Conservation (phyloP, 208 protist species). For the Angomonas deanei region DNA sequence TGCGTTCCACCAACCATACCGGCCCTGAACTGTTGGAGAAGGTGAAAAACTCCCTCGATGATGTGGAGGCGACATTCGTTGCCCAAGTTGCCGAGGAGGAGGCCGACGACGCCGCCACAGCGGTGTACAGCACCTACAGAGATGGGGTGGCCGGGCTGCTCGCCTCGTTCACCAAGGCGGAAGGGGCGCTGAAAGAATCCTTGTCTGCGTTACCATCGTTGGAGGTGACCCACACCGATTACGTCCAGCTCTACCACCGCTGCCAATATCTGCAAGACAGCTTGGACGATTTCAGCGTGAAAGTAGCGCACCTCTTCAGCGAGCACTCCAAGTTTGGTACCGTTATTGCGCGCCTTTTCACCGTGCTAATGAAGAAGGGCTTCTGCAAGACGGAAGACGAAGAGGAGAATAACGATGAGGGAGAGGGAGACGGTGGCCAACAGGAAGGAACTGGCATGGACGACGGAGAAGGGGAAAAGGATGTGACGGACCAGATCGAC, state of each 20-base stretch:
- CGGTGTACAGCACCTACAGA: conserved; percentile 28
- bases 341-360: conserved; percentile 84
- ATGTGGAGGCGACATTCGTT: background rate
- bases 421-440: conserved; percentile 65
- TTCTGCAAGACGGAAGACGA: conserved; percentile 92
- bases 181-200: background rate
- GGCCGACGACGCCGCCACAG: background rate
- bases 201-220: background rate
- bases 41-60: too few relatives aligned
- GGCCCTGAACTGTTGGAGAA: too few relatives aligned
- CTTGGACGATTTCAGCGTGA: background rate
- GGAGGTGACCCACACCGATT: background rate
- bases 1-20: too few relatives aligned
- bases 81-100: background rate
- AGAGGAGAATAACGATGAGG: conserved; percentile 68
- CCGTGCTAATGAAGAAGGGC: conserved; percentile 90
- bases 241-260: background rate
- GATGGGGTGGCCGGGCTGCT: too few relatives aligned
- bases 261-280: background rate
- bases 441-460: conserved; percentile 97
- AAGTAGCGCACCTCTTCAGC: conserved; percentile 20
- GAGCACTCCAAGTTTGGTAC: conserved; percentile 67
- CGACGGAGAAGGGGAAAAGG: conserved; percentile 97
- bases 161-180: too few relatives aligned
- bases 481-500: conserved; percentile 97